Percentiles rank a stretch among this genome's conserved stretches.
Conservation (phyloP, 164 flowering plant species). For the Chloranthus sessilifolius region DNA sequence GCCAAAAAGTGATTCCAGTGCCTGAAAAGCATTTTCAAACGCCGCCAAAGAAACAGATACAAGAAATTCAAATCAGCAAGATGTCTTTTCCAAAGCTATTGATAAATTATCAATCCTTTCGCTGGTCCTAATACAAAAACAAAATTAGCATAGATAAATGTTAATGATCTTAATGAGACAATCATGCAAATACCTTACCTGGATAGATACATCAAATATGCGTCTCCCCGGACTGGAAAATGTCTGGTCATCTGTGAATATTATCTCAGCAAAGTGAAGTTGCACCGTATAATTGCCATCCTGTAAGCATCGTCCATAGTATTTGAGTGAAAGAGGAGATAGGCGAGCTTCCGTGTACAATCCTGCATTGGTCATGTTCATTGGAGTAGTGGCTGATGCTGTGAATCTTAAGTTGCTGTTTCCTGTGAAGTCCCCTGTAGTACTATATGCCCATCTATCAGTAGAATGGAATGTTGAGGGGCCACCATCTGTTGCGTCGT, state of each 20-base stretch:
- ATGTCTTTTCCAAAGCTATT: too few relatives aligned
- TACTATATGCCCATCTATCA: constrained; percentile 17
- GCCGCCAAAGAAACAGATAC: too few relatives aligned
- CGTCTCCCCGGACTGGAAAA: constrained; percentile 60
- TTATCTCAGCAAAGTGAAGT: constrained; percentile 87
- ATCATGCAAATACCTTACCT: too few relatives aligned
- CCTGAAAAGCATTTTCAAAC: too few relatives aligned
- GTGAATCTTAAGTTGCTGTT: neutral
- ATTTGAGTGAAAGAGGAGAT: constrained; percentile 65
- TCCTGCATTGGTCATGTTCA: constrained; percentile 19
- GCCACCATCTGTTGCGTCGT: constrained; percentile 32
- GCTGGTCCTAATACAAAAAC: too few relatives aligned
- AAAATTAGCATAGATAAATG: too few relatives aligned
- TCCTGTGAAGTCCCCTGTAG: constrained; percentile 12
- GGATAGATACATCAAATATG: constrained; percentile 70
- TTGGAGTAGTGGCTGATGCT: constrained; percentile 2
- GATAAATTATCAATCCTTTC: too few relatives aligned
- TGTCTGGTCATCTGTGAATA: constrained; percentile 40
- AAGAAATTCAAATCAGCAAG: too few relatives aligned
- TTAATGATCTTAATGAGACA: too few relatives aligned
- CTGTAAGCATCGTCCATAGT: constrained; percentile 70
- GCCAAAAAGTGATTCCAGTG: too few relatives aligned
- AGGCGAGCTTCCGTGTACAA: constrained; percentile 57
- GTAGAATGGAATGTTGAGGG: constrained; percentile 29
- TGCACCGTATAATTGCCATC: constrained; percentile 64